Percentiles rank a stretch among this genome's conserved stretches.
phyloP scores from a whole-genome alignment of 306 rosid genomes.

The Abrus precatorius region DNA sequence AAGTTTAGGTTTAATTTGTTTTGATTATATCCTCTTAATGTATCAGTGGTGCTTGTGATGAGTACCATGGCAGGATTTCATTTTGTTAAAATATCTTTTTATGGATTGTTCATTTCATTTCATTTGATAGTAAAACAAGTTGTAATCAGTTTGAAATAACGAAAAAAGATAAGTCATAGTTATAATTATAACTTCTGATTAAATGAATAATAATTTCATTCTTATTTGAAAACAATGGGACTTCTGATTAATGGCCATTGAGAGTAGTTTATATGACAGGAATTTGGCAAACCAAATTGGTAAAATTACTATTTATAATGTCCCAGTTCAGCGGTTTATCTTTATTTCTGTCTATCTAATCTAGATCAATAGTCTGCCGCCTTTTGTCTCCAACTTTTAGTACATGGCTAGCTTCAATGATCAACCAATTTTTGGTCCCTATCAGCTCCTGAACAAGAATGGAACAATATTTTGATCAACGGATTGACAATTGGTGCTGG shows the following conservation, averaged over 20 bases:
- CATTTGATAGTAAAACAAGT: conserved; percentile 28
- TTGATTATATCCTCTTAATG: conserved; percentile 23
- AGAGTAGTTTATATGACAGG: conserved; percentile 30
- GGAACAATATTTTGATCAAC: conserved; percentile 77
- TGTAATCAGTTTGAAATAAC: conserved; percentile 9
- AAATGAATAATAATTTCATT: conserved; percentile 16
- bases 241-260: neutral
- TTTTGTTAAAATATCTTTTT: conserved; percentile 3
- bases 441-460: conserved; percentile 90
- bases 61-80: conserved; percentile 27
- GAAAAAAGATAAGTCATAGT: conserved; percentile 1
- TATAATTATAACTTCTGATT: conserved; percentile 29
- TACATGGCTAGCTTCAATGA: conserved; percentile 23
- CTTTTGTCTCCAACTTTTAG: conserved; percentile 10
- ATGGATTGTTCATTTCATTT: conserved; percentile 31
- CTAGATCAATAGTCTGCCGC: conserved; percentile 15
- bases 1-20: conserved; percentile 4
- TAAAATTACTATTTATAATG: conserved; percentile 6
- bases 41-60: conserved; percentile 9
- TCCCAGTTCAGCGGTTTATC: neutral
- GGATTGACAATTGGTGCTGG: conserved; percentile 85
- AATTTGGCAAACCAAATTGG: conserved; percentile 18
- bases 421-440: conserved; percentile 30
- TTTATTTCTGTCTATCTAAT: conserved; percentile 22
- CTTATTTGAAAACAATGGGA: neutral